Percentiles rank a stretch among this genome's conserved stretches.
Evolutionary conservation across 2,329 filamentous ascomycete species (phyloP).

Genomic region (Leptographium radiaticola): DNA sequence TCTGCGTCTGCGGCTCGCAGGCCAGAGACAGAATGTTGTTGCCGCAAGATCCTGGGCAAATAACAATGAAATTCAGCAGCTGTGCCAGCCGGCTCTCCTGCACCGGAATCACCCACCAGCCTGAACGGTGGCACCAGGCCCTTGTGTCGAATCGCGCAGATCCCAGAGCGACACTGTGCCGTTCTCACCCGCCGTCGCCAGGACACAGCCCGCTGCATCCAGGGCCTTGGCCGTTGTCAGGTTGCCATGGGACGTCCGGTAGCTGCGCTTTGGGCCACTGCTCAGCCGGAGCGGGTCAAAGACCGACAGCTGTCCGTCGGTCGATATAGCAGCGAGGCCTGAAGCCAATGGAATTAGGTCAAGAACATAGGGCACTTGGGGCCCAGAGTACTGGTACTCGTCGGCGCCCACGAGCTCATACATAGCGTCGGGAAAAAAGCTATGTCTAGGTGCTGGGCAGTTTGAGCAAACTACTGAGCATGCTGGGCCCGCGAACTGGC

Average conservation of each 20-base stretch:
- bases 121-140: constrained; percentile 28
- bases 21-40: constrained; percentile 48
- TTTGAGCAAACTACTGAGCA: background rate
- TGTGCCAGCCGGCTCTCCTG: background rate
- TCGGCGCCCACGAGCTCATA: constrained; percentile 27
- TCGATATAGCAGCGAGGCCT: constrained; percentile 50
- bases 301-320: constrained; percentile 56
- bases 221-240: constrained; percentile 49
- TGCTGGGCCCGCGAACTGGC: background rate
- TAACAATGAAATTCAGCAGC: constrained; percentile 13
- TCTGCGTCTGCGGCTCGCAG: constrained; percentile 39
- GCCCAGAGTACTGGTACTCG: constrained; percentile 24
- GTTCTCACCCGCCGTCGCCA: constrained; percentile 61
- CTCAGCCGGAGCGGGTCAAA: constrained; percentile 47
- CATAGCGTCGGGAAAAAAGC: constrained; percentile 17
- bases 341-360: constrained; percentile 38
- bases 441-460: no score
- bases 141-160: constrained; percentile 30
- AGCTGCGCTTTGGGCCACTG: constrained; percentile 31
- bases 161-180: constrained; percentile 57
- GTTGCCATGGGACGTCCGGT: constrained; percentile 44
- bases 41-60: constrained; percentile 16
- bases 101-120: constrained; percentile 15
- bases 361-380: constrained; percentile 38
- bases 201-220: constrained; percentile 34